Evolutionary conservation across 345 rosid species (phyloP).

Genomic region (thale cress (Arabidopsis thaliana)): TAIR10.1 NC_003071.7:18844501-18845000

Average conservation of each 20-base stretch:
- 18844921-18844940: slow-evolving; percentile 82
- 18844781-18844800: slow-evolving; percentile 87
- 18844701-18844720: slow-evolving; percentile 70
- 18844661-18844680: slow-evolving; percentile 59
- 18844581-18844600: slow-evolving; percentile 54
- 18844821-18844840: slow-evolving; percentile 72
- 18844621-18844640: slow-evolving; percentile 83
- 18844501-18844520: not conserved
- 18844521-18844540: slow-evolving; percentile 66
- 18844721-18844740: slow-evolving; percentile 76
- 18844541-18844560: slow-evolving; percentile 86
- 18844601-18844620: slow-evolving; percentile 72
- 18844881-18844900: slow-evolving; percentile 82
- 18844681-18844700: slow-evolving; percentile 57
- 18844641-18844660: slow-evolving; percentile 80
- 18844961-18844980: not conserved
- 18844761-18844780: slow-evolving; percentile 77
- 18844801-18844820: slow-evolving; percentile 88
- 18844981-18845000: slow-evolving; percentile 12
- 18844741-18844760: slow-evolving; percentile 65
- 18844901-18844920: slow-evolving; percentile 91
- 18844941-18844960: slow-evolving; percentile 1
- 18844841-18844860: slow-evolving; percentile 84
- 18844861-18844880: slow-evolving; percentile 66
- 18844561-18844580: slow-evolving; percentile 70